phyloP scores from a whole-genome alignment of 441 rosid genomes.

The Populus trichocarpa region DNA sequence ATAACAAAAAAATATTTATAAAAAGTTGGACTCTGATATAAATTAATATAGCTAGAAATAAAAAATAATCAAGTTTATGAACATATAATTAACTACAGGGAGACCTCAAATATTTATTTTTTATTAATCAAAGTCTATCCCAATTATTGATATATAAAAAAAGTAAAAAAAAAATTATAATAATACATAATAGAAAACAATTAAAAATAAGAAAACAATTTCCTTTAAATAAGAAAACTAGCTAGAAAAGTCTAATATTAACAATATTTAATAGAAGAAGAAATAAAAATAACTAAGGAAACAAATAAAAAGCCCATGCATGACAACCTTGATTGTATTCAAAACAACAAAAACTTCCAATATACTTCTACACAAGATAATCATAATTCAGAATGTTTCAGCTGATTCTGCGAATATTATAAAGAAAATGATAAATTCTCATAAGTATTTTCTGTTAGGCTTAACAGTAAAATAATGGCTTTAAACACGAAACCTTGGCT shows the following conservation, averaged over 20 bases:
- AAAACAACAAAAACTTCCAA: neutral
- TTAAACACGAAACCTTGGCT: constrained; percentile 7
- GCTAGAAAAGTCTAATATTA: neutral
- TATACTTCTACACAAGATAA: neutral
- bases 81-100: too few relatives aligned
- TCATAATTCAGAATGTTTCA: neutral
- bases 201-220: too few relatives aligned
- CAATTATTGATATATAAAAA: neutral
- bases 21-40: neutral
- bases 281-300: too few relatives aligned
- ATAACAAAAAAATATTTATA: too few relatives aligned
- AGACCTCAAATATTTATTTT: too few relatives aligned
- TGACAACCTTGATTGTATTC: neutral
- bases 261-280: neutral
- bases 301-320: neutral
- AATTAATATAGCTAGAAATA: too few relatives aligned
- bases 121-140: neutral
- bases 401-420: neutral
- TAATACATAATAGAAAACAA: too few relatives aligned
- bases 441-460: constrained; percentile 3
- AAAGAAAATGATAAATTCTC: neutral
- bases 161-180: too few relatives aligned
- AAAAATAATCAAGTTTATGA: too few relatives aligned
- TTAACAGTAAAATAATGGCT: constrained; percentile 20
- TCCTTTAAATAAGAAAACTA: neutral